Conservation (phyloP, 768 basidiomycete genomes). For the Podaxis sp. region DNA sequence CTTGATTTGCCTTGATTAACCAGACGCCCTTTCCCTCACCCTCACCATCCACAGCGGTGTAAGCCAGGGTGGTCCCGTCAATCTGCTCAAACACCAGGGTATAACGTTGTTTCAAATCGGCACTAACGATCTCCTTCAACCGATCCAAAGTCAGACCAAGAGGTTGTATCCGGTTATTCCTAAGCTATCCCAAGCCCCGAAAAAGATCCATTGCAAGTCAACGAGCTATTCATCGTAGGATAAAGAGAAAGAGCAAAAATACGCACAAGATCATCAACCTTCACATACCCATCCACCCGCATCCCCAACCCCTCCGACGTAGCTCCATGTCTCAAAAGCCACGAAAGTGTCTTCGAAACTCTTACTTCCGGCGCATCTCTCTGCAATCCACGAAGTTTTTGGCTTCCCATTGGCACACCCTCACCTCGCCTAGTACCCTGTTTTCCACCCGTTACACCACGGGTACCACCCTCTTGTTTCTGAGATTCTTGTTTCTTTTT, state of each 20-base stretch:
- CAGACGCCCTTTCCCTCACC: constrained; percentile 40
- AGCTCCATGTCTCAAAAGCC: constrained; percentile 84
- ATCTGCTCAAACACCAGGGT: constrained; percentile 51
- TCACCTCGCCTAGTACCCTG: not conserved
- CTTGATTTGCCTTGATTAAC: constrained; percentile 92
- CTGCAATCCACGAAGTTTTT: constrained; percentile 56
- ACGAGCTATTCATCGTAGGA: not conserved
- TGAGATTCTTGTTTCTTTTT: constrained; percentile 1
- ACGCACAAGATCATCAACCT: constrained; percentile 80
- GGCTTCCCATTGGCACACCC: not conserved
- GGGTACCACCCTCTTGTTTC: not conserved
- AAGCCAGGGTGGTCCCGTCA: constrained; percentile 15
- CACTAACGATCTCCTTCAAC: constrained; percentile 62
- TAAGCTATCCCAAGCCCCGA: not conserved
- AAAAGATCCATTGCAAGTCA: not conserved
- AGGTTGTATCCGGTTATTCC: constrained; percentile 52
- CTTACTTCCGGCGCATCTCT: constrained; percentile 67
- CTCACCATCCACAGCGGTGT: constrained; percentile 19
- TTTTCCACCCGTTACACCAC: constrained; percentile 1
- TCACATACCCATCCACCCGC: constrained; percentile 83
- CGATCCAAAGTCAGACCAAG: constrained; percentile 52
- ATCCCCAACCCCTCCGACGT: constrained; percentile 70
- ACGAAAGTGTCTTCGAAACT: constrained; percentile 85
- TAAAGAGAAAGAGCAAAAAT: not conserved
- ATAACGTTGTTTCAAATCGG: constrained; percentile 67